Base-by-base conservation (phyloP, 352 stramenopile genomes). In the Phytophthora tubulina region DNA sequence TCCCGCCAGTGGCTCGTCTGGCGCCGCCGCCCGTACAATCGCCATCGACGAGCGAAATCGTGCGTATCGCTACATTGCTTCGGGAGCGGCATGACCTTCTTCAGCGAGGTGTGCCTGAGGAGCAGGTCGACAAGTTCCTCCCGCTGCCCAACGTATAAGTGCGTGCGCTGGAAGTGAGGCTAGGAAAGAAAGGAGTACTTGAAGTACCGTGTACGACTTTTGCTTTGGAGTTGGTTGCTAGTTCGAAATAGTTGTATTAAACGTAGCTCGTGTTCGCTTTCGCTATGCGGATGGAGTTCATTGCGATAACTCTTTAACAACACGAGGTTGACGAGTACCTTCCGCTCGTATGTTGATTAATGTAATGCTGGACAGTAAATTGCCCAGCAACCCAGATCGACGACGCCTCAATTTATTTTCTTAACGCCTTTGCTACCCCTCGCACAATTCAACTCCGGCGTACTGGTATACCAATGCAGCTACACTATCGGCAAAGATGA, bases 101-200 rank as follows among this genome's bases (percentile, higher is more conserved):
- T 72, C 69, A 76, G 42, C 55, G 69, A 46, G 69, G 69, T 53
- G 69, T 76, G 45, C 63, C 69, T 53, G 54, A 73, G 46, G 69
- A 72, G 30, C 69, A 76, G 36, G 51, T 76, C 35, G 63, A 76
- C 63, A 76, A 72, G 45, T 76, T 76, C 50, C 69, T 76, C 36
- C 69, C 69, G 9, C 30, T 76, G 38, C 69, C 69, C 44, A 41
- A 72, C 32, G 44, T 65, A 14, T 76, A 68, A 75, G 15, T 58
- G 14, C 42, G 35, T 75, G 3, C 44, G 44, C 14, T 33, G 49
- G 31, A 50, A 63, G 36, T 14, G 41, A 11, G 15, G 21, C n/a
- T 32, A 60, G 49, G 56, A 33, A 11, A 33, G 21, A 21, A 54
- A 61, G 54, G 21, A 27, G 1, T 27, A 27, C 21, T 27, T 27